Base-by-base conservation (phyloP, 208 protist species). In the Wallacemonas collosoma region DNA sequence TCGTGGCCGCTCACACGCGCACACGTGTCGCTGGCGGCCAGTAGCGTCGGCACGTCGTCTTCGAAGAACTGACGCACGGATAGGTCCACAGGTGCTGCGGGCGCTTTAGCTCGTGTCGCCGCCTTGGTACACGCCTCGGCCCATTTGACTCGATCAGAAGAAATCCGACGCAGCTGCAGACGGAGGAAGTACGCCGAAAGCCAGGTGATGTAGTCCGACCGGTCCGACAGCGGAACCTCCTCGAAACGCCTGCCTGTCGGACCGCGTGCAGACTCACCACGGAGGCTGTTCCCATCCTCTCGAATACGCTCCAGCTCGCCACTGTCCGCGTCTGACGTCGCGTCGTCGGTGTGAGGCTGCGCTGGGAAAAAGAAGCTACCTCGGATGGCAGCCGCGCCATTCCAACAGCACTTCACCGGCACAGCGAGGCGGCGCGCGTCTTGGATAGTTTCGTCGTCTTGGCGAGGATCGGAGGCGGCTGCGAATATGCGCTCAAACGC, bases 351-450 rank as follows among this genome's bases (percentile, higher is more conserved):
- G 6, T 67, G n/a, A 17, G 12, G 5, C 5, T 41, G 8, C 4
- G 4, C 15, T 39, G 72, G 72, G 2, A 89, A 75, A 53, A 94
- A 92, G 56, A 91, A 69, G 53, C 74, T 71, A 1, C 89, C 87
- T 3, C 90, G 87, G n/a, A 95, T 79, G 11, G 85, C 85, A 2
- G 87, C 85, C 1, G 85, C 77, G 48, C 90, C 90, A 70, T 93
- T 93, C 88, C 90, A 95, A 70, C 90, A 95, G 75, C 83, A 89
- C 76, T 91, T 93, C 39, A 93, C 90, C 14, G 84, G 86, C 54
- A 91, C 68, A 62, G 71, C 39, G 11, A 58, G 35, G 63, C 62
- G 66, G 12, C 47, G 36, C 26, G 64, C 41, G 14, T 35, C 17
- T 3, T 1, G 56, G 36, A 38, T 14, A 17, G 15, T 7, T 14